Conservation (phyloP, 2,329 filamentous ascomycete species). For the Claviceps fusiformis region DNA sequence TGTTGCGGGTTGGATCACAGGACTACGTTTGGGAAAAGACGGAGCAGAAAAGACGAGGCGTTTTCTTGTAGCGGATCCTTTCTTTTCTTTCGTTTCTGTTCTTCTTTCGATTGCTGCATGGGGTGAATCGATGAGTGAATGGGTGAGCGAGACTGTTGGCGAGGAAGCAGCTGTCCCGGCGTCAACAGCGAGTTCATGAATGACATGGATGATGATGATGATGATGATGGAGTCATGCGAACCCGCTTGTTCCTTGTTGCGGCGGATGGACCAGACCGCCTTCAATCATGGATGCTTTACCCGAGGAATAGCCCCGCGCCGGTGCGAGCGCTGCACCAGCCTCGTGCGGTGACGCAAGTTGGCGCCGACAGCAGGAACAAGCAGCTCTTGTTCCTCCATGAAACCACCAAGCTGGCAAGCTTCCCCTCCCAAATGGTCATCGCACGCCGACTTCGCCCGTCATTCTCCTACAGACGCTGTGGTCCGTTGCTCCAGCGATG, state of each 20-base stretch:
- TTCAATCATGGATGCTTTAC: constrained; percentile 12
- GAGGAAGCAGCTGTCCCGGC: background rate
- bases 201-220: background rate
- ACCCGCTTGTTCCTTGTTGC: background rate
- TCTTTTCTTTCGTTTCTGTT: no score
- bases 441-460: background rate
- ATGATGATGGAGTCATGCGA: no score
- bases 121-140: background rate
- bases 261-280: no score
- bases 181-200: background rate
- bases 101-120: background rate
- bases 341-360: background rate
- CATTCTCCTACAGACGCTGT: background rate
- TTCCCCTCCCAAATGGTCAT: background rate
- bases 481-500: background rate
- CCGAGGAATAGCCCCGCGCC: constrained; percentile 19
- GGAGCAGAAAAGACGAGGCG: background rate
- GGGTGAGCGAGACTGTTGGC: background rate
- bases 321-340: background rate
- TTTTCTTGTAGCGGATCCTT: no score
- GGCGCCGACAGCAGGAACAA: background rate
- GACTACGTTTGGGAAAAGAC: background rate
- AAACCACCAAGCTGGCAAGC: background rate
- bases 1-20: constrained; percentile 13
- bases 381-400: background rate